Conservation (phyloP, 805 yeast genomes). For the Kodamaea kakaduensis region DNA sequence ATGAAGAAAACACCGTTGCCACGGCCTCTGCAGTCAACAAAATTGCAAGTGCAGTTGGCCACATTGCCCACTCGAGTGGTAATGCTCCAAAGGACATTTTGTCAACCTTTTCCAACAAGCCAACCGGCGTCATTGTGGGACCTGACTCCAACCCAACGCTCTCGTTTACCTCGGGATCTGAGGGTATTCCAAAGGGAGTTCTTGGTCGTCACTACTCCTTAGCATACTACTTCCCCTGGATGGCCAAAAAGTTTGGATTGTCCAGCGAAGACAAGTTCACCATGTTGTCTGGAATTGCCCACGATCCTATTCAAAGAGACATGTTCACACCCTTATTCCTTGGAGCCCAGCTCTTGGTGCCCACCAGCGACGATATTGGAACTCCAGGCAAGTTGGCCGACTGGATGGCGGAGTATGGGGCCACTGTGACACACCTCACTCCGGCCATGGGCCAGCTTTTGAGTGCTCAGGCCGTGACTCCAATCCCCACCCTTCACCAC, state of each 20-base stretch:
- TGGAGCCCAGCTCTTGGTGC: conserved; percentile 91
- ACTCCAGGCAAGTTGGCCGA: conserved; percentile 97
- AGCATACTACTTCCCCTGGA: conserved; percentile 98
- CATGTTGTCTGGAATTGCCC: conserved; percentile 98
- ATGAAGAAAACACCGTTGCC: no score
- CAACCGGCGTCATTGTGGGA: conserved; percentile 90
- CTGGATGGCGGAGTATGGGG: conserved; percentile 91
- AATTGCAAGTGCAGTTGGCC: no score
- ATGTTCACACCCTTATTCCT: conserved; percentile 96
- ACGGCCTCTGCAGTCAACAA: conserved; percentile 41
- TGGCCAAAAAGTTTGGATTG: conserved; percentile 80
- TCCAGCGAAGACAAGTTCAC: conserved; percentile 84
- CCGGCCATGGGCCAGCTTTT: conserved; percentile 99
- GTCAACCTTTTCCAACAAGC: conserved; percentile 43
- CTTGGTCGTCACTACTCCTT: conserved; percentile 95
- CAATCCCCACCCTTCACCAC: conserved; percentile 82
- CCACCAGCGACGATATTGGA: conserved; percentile 96
- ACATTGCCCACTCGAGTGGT: no score
- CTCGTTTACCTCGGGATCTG: conserved; percentile 96
- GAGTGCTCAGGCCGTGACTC: conserved; percentile 90
- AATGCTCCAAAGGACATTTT: no score
- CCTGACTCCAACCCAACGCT: conserved; percentile 97
- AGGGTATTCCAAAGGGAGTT: conserved; percentile 98
- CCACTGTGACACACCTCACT: conserved; percentile 95
- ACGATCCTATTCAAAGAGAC: conserved; percentile 98